Evolutionary conservation across 1,284 basidiomycete species (phyloP), one percentile per base, ranked within the genome.

Genomic region (Microbotryum violaceum): DNA sequence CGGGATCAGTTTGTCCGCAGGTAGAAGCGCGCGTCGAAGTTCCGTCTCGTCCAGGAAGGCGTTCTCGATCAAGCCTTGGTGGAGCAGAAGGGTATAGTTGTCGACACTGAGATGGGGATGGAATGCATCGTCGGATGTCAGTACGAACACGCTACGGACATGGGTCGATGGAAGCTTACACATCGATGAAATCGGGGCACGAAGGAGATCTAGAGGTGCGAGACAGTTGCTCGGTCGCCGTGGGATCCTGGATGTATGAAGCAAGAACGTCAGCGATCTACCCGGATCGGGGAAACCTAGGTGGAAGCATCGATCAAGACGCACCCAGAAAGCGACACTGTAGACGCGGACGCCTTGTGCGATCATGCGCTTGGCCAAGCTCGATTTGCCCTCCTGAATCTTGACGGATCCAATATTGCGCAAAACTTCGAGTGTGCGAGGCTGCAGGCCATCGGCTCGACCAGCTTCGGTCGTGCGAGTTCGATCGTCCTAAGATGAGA

Each of bases 151-250:
- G 5, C 14, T 42, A 42, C 37, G 12, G 37, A 42, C 16, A 18
- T 42, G 37, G 37, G 37, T 16, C 14, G 37, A 42, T 42, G 37
- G 37, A 42, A 16, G 37, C 37, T 42, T 10, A 42, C 42, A 76
- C 74, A 65, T 77, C 76, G 72, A 77, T 75, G 54, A 73, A 72
- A 50, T 75, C 75, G 8, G 76, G 76, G 70, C 76, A 77, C 16
- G 75, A 76, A 57, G 75, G 75, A 23, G 76, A 75, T 9, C 75
- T 66, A 3, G 72, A 70, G 16, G 75, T 75, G 14, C 76, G 70
- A 50, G 72, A 74, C 55, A 77, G 68, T 68, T 56, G 69, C 68
- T 58, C 70, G 57, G 64, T 70, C 45, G 53, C 71, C 55, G 69
- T 75, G 60, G 65, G 74, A 59, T 60, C 70, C 65, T 75, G 75